phyloP scores from a whole-genome alignment of 768 basidiomycete genomes.

The Auriscalpium orientale region DNA sequence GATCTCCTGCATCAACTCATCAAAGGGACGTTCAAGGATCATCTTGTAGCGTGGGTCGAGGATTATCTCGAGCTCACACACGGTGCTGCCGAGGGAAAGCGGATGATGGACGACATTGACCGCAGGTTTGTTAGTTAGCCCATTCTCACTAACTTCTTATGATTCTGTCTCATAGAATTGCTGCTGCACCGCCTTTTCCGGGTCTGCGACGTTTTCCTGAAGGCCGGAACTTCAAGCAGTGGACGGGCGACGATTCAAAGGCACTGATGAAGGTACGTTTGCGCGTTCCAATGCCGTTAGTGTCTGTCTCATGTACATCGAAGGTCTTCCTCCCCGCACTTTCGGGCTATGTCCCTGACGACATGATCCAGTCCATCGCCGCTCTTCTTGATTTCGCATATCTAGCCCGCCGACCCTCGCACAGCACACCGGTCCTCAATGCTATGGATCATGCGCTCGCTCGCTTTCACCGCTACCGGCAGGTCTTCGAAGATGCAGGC shows the following conservation, averaged over 20 bases:
- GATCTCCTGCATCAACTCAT: too few relatives aligned
- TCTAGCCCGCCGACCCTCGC: conserved; percentile 7
- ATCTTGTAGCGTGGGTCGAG: conserved; percentile 26
- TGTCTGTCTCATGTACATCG: neutral
- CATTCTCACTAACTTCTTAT: too few relatives aligned
- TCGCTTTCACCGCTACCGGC: conserved; percentile 7
- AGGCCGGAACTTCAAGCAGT: conserved; percentile 17
- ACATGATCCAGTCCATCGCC: conserved; percentile 6
- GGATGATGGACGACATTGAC: too few relatives aligned
- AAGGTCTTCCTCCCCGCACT: conserved; percentile 18
- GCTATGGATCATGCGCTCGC: conserved; percentile 11
- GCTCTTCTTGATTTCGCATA: conserved; percentile 21
- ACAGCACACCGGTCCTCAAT: neutral
- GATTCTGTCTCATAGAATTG: conserved; percentile 14
- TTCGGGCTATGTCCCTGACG: neutral
- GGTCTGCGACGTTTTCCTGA: conserved; percentile 12
- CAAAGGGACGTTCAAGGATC: too few relatives aligned
- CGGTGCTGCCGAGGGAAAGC: too few relatives aligned
- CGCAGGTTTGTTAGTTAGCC: too few relatives aligned
- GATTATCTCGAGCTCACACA: conserved; percentile 11
- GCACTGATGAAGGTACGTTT: conserved; percentile 17
- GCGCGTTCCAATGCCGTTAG: neutral
- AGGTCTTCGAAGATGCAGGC: conserved; percentile 11
- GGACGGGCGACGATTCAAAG: conserved; percentile 19
- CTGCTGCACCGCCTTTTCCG: conserved; percentile 10